These are phyloP conservation scores for Durusdinium trenchii DNA, from an alignment of 73 alveolate genomes.

Conservation along the genomic window DNA sequence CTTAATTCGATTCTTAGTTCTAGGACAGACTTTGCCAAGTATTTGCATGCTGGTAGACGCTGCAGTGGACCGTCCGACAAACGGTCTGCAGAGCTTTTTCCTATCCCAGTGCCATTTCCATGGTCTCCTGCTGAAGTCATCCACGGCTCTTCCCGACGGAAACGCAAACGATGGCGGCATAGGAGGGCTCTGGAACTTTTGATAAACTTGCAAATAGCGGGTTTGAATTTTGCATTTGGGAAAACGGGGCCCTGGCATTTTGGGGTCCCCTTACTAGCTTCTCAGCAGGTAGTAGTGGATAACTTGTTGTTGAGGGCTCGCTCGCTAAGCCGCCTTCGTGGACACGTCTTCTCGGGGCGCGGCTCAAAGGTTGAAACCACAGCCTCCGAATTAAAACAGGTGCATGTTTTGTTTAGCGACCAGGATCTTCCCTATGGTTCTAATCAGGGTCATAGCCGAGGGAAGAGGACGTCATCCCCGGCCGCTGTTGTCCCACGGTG, in stretches of 20 bases:
- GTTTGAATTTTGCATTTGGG: neutral
- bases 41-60: neutral
- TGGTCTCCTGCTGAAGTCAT: neutral
- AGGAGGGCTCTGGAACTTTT: neutral
- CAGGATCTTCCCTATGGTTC: neutral
- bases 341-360: neutral
- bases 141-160: neutral
- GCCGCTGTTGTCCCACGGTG: neutral
- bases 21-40: neutral
- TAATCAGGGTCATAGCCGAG: neutral
- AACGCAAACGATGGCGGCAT: neutral
- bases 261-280: neutral
- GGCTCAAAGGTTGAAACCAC: constrained; percentile 12
- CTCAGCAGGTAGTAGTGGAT: neutral
- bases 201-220: neutral
- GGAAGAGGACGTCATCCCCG: neutral
- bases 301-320: constrained; percentile 33
- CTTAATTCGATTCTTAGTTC: neutral
- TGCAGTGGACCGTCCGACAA: neutral
- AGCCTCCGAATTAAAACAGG: neutral
- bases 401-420: neutral
- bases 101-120: neutral
- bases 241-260: neutral
- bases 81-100: constrained; percentile 38
- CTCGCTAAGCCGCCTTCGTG: constrained; percentile 13